Conservation (phyloP, 371 early-diverging fungal genomes). For the Syncephalastrum monosporum region DNA sequence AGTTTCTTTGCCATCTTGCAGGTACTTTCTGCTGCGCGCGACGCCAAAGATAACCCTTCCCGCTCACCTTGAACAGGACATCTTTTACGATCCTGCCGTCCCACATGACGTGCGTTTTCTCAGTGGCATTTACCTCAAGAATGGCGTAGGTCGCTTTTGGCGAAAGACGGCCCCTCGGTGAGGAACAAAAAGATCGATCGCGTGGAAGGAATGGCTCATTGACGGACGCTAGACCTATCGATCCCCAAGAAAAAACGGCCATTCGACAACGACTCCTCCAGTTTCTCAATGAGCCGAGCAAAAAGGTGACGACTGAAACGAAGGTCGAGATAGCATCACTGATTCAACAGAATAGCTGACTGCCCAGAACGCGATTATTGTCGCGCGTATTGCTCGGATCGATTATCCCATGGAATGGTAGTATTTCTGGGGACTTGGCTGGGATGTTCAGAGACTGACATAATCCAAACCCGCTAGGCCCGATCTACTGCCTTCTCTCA, state of each 20-base stretch:
- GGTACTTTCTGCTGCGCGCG: slow-evolving; percentile 31
- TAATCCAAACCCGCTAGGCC: slow-evolving; percentile 50
- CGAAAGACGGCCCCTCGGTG: slow-evolving; percentile 76
- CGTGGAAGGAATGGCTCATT: neutral
- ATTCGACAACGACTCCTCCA: slow-evolving; percentile 62
- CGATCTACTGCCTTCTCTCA: slow-evolving; percentile 60
- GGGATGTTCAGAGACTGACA: too few species aligned
- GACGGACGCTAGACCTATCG: slow-evolving; percentile 52
- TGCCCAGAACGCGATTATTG: slow-evolving; percentile 70
- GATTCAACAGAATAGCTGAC: slow-evolving; percentile 53
- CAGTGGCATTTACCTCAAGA: slow-evolving; percentile 82
- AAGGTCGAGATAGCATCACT: too few species aligned
- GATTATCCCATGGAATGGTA: slow-evolving; percentile 86
- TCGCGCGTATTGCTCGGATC: slow-evolving; percentile 74
- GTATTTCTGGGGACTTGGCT: slow-evolving; percentile 9
- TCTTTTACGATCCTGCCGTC: slow-evolving; percentile 68
- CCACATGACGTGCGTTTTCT: slow-evolving; percentile 73
- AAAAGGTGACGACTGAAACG: slow-evolving; percentile 43
- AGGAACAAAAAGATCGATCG: slow-evolving; percentile 8
- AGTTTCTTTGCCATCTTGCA: slow-evolving; percentile 75
- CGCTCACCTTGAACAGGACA: slow-evolving; percentile 52
- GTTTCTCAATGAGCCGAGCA: slow-evolving; percentile 66
- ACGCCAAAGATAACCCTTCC: neutral
- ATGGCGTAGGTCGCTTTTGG: slow-evolving; percentile 90
- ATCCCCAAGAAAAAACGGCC: slow-evolving; percentile 63